These are phyloP conservation scores for Murraya paniculata DNA, from an alignment of 345 rosid genomes.

Conservation along the genomic window DNA sequence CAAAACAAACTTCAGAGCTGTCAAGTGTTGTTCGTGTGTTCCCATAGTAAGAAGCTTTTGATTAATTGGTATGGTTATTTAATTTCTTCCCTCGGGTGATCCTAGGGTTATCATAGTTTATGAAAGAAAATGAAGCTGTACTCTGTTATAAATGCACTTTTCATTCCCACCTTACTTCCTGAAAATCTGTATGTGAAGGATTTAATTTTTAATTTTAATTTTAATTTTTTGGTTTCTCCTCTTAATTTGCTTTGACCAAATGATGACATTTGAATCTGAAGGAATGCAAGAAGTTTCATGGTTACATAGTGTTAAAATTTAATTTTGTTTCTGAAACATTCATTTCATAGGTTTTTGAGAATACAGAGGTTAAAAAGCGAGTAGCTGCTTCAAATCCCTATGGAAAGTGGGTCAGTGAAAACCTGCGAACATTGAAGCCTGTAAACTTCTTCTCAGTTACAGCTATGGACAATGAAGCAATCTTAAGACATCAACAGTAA, in stretches of 20 bases:
- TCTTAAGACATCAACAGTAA: slow-evolving; percentile 89
- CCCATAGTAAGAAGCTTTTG: background rate
- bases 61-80: background rate
- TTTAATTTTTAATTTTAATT: background rate
- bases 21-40: background rate
- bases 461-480: slow-evolving; percentile 73
- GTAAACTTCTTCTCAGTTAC: slow-evolving; percentile 61
- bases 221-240: background rate
- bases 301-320: background rate
- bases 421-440: slow-evolving; percentile 68
- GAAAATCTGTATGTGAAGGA: background rate
- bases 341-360: slow-evolving; percentile 79
- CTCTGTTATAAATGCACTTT: background rate
- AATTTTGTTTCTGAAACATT: slow-evolving; percentile 11
- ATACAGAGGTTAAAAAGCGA: slow-evolving; percentile 85
- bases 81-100: background rate
- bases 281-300: background rate
- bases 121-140: background rate
- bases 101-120: background rate
- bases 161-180: background rate
- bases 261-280: background rate
- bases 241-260: background rate
- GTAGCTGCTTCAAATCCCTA: slow-evolving; percentile 78
- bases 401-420: slow-evolving; percentile 85
- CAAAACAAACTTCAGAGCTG: background rate